A percentile compares a stretch with the other conserved stretches of the same genome.
Evolutionary conservation across 345 rosid genomes (phyloP).

Genomic region (Melaleuca quinquenervia): DNA sequence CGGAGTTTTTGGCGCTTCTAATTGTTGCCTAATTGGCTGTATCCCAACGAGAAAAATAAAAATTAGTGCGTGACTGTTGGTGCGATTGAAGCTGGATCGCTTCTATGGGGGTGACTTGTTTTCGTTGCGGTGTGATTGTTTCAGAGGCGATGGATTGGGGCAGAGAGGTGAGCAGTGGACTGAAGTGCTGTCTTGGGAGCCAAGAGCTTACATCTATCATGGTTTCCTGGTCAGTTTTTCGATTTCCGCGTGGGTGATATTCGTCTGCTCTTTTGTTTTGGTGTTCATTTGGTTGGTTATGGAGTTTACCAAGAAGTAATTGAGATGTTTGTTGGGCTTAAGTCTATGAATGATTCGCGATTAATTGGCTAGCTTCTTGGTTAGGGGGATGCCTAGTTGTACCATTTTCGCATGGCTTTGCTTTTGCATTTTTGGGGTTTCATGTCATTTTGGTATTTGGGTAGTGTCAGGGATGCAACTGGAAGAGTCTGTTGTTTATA

Average conservation of each 20-base stretch:
- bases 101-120: not conserved
- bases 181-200: slow-evolving; percentile 87
- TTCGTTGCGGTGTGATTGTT: slow-evolving; percentile 2
- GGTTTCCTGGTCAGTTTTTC: slow-evolving; percentile 61
- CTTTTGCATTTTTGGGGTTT: not conserved
- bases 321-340: not conserved
- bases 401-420: not conserved
- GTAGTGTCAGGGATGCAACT: not conserved
- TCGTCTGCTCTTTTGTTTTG: not conserved
- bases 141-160: slow-evolving; percentile 47
- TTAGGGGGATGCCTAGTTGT: not conserved
- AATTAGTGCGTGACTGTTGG: not conserved
- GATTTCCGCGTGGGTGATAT: not conserved
- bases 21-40: not conserved
- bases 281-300: not conserved
- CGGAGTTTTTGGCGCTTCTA: not conserved
- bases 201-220: slow-evolving; percentile 76
- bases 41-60: not conserved
- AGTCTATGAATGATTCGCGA: not conserved
- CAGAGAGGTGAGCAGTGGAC: slow-evolving; percentile 78
- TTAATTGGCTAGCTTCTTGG: not conserved
- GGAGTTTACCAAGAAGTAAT: not conserved
- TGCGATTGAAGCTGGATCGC: not conserved
- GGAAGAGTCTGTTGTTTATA: not conserved
- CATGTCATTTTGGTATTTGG: not conserved